These are phyloP conservation scores for Coix lacrymajobi DNA, from an alignment of 176 grass and related monocot genomes.

Conservation along the genomic window DNA sequence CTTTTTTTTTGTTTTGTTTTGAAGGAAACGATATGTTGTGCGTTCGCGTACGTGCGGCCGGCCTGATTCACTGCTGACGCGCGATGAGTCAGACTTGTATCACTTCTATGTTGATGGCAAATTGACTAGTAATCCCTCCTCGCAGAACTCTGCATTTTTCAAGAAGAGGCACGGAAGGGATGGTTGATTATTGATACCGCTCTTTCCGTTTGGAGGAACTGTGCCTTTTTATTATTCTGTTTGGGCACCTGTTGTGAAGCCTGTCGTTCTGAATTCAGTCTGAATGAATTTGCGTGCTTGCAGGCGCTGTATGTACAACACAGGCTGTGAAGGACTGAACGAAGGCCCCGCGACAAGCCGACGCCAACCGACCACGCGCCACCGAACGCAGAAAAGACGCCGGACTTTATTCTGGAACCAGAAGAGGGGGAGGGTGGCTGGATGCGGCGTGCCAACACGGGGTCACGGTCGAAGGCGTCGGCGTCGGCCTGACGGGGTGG, in stretches of 20 bases:
- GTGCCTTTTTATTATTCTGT: neutral
- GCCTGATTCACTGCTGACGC: neutral
- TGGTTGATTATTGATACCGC: neutral
- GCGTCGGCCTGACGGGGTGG: neutral
- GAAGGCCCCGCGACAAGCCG: neutral
- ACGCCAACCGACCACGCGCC: slow-evolving; percentile 8
- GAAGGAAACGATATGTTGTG: neutral
- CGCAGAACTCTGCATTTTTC: neutral
- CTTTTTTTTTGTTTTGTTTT: neutral
- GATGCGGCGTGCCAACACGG: neutral
- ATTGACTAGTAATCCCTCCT: neutral
- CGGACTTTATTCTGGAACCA: neutral
- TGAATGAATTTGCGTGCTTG: neutral
- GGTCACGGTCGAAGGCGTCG: neutral
- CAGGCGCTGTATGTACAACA: neutral
- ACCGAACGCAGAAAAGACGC: neutral
- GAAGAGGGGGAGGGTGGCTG: neutral
- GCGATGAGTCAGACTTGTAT: neutral
- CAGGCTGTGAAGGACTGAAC: neutral
- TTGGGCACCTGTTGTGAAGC: neutral
- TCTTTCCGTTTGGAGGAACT: neutral
- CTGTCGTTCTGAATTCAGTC: neutral
- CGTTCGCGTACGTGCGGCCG: neutral
- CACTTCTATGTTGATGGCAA: neutral
- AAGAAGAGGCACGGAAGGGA: slow-evolving; percentile 9